Conservation (phyloP, 2,329 filamentous ascomycete species). For the Ophioceras dolichostomum region DNA sequence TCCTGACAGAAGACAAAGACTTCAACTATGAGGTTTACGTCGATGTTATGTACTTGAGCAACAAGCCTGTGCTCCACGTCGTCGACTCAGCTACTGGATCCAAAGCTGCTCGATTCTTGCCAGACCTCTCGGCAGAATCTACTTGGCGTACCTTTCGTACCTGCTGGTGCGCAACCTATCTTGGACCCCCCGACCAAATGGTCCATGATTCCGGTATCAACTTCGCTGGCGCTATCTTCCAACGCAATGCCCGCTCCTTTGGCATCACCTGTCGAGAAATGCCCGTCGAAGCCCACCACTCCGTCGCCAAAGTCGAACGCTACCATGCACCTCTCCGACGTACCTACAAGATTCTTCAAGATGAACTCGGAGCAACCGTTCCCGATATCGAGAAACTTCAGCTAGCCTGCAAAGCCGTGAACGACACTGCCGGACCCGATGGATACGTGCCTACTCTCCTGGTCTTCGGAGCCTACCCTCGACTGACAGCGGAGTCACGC, state of each 20-base stretch:
- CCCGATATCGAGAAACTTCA: not conserved
- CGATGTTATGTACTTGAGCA: not conserved
- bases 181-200: not conserved
- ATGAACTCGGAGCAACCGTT: too few species aligned
- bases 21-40: not conserved
- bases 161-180: too few species aligned
- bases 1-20: not conserved
- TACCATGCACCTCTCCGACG: not conserved
- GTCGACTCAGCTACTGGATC: not conserved
- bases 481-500: not conserved
- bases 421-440: not conserved
- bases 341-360: not conserved
- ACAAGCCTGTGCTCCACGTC: not conserved
- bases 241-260: not conserved
- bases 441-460: not conserved
- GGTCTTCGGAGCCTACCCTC: not conserved
- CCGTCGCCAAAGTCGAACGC: not conserved
- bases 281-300: not conserved
- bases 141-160: too few species aligned
- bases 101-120: not conserved
- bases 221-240: not conserved
- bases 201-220: not conserved
- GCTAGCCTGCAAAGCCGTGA: not conserved
- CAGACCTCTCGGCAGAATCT: not conserved
- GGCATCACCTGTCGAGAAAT: not conserved